Percentiles rank a stretch among this genome's conserved stretches.
Conservation (phyloP, 2,329 filamentous ascomycete genomes). For the Ceratocystis cacaofunesta region DNA sequence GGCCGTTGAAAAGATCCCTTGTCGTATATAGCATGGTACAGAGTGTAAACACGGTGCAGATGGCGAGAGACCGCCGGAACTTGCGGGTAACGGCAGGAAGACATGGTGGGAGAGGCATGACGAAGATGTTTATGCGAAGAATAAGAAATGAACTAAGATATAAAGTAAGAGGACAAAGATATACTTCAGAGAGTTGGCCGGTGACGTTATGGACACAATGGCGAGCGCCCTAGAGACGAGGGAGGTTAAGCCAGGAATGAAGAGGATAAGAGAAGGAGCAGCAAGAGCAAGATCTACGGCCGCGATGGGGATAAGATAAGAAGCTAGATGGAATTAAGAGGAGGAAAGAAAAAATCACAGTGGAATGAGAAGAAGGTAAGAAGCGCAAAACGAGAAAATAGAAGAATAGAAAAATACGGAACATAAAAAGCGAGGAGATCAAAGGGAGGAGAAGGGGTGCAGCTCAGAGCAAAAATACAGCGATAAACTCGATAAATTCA, state of each 20-base stretch:
- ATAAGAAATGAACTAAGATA: not conserved
- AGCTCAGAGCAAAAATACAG: not conserved
- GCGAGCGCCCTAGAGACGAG: not conserved
- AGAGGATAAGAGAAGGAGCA: not conserved
- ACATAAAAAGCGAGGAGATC: not conserved
- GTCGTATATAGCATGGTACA: conserved; percentile 16
- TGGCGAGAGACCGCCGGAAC: conserved; percentile 11
- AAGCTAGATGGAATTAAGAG: not conserved
- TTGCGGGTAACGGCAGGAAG: conserved; percentile 11
- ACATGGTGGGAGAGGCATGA: conserved; percentile 11
- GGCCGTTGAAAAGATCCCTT: conserved; percentile 14
- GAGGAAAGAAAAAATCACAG: not conserved
- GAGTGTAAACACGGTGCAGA: conserved; percentile 12
- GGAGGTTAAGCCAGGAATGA: not conserved
- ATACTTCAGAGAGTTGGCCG: not conserved
- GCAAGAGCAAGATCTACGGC: not conserved
- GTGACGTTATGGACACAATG: not conserved
- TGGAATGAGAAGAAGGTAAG: not conserved
- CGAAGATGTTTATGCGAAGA: not conserved
- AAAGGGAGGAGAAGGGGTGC: not conserved
- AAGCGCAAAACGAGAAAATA: not conserved
- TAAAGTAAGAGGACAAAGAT: not conserved
- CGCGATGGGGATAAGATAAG: not conserved
- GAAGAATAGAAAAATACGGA: not conserved
- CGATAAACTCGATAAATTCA: not conserved